Evolutionary conservation across 1,139 yeast species (phyloP), one percentile per base, ranked within the genome.

Genomic region (Starmera stellimalicola): DNA sequence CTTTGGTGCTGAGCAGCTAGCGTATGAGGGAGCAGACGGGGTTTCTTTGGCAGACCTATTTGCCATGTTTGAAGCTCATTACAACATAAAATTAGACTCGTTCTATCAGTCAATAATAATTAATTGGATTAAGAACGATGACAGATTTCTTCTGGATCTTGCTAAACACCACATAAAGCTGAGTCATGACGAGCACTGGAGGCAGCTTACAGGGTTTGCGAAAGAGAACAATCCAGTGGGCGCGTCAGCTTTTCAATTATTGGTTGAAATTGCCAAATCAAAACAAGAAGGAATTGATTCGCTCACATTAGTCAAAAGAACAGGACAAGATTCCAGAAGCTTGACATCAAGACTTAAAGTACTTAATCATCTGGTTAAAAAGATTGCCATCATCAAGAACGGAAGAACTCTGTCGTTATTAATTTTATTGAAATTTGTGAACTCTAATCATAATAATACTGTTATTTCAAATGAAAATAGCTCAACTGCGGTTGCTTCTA

Each of bases 251-350:
- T 68, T 63, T 44, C 65, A 66, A 19, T 45, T 69, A 27, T 43
- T 69, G 12, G 46, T 62, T 18, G 62, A 60, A 28, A 65, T 80
- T 33, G 81, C 85, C 0, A 68, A 65, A 39, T 52, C 68, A 27
- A 76, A 75, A 16, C 57, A 63, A 1, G 46, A 52, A 2, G 91
- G 91, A 9, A 69, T 78, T 10, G 65, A 70, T 37, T 70, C 87
- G 0, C 61, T 73, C 22, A 73, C 72, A 19, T 57, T 80, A 38
- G 68, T 75, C 6, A 60, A 62, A 28, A 62, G 58, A 12, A 72
- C 85, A 0, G 70, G 70, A 6, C 91, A 80, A 53, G 91, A 80
- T 47, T 72, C 78, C n/a, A 63, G 88, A 40, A 77, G 87, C 35
- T 59, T 78, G 27, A 76, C 87, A 0, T 63, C 74, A 2, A 62